Percentiles rank a stretch among this genome's conserved stretches.
These are phyloP conservation scores for Tetradesmus lagerheimii DNA, from an alignment of 139 green algal species.

Conservation along the genomic window DNA sequence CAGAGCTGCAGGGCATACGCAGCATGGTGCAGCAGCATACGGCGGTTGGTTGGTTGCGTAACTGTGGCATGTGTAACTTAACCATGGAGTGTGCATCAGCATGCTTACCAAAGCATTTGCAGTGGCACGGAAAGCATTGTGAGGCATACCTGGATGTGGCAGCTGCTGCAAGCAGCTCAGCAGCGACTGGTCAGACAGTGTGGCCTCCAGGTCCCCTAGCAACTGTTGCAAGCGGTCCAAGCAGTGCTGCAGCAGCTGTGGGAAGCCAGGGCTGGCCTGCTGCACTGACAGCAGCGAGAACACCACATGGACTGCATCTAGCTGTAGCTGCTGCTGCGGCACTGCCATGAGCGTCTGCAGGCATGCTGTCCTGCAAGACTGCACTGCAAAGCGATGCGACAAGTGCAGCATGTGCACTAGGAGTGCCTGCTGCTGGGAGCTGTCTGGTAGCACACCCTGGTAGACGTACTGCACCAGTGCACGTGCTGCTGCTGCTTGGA, in stretches of 20 bases:
- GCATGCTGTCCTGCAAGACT: background rate
- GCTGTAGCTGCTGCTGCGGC: conserved; percentile 8
- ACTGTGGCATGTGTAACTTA: background rate
- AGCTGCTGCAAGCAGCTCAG: background rate
- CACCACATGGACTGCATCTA: conserved; percentile 1
- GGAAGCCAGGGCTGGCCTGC: background rate
- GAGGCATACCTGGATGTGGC: background rate
- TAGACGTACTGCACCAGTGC: conserved; percentile 39
- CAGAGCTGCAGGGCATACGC: background rate
- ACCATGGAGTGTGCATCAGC: background rate
- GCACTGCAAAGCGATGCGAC: conserved; percentile 12
- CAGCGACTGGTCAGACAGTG: background rate
- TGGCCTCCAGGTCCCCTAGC: conserved; percentile 33
- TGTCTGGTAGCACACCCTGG: conserved; percentile 1
- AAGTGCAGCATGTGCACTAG: conserved; percentile 45
- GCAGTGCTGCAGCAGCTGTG: conserved; percentile 22
- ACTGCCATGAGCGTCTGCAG: background rate
- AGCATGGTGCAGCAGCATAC: background rate
- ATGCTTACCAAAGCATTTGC: background rate
- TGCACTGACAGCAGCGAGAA: conserved; percentile 13
- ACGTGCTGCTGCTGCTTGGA: conserved; percentile 8
- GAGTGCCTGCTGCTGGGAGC: background rate
- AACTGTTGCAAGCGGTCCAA: conserved; percentile 26
- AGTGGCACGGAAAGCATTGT: background rate
- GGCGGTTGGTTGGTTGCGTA: no score